phyloP scores from a whole-genome alignment of 306 rosid genomes.

The Corylus avellana region DNA sequence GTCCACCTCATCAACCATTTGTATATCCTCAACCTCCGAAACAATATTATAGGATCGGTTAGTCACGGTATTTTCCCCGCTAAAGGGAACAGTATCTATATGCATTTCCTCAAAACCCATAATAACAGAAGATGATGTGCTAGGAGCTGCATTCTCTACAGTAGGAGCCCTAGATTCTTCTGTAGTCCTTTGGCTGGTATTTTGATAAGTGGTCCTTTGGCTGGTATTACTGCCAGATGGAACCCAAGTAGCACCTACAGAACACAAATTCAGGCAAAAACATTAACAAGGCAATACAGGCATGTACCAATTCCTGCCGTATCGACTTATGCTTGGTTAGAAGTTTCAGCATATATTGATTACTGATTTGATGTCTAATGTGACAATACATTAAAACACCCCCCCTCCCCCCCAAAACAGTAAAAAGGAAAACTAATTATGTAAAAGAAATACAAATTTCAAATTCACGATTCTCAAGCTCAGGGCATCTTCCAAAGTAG shows the following conservation, averaged over 20 bases:
- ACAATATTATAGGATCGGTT: conserved; percentile 32
- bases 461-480: background rate
- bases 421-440: background rate
- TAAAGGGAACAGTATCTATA: conserved; percentile 24
- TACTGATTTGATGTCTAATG: background rate
- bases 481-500: background rate
- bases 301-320: background rate
- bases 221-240: conserved; percentile 32
- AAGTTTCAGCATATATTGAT: no score
- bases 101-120: conserved; percentile 36
- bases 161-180: conserved; percentile 35
- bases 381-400: background rate
- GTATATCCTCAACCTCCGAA: conserved; percentile 36
- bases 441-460: background rate
- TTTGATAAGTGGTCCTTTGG: conserved; percentile 20
- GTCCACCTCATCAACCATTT: conserved; percentile 42
- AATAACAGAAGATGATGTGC: conserved; percentile 31
- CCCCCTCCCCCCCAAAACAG: background rate
- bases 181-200: conserved; percentile 29
- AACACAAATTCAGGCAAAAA: conserved; percentile 18
- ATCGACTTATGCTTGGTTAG: no score
- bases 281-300: conserved; percentile 7
- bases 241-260: conserved; percentile 44
- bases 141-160: conserved; percentile 44
- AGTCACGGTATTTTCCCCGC: conserved; percentile 32